A percentile compares a stretch with the other conserved stretches of the same genome.
phyloP scores from a whole-genome alignment of 1,284 basidiomycete species.

The Pterula multifida region DNA sequence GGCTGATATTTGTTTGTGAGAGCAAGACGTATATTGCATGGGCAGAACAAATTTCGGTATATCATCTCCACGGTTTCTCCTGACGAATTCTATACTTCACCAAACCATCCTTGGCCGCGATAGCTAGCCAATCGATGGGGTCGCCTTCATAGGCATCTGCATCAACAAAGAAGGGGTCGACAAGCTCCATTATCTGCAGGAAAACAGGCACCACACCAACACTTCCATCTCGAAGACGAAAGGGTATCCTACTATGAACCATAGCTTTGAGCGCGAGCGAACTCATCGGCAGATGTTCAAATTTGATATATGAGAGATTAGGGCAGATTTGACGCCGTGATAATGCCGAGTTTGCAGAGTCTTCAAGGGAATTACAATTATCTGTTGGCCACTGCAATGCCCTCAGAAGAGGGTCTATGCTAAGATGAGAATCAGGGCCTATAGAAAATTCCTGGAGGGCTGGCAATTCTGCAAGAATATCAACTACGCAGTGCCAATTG shows the following conservation, averaged over 20 bases:
- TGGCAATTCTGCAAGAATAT: too few species aligned
- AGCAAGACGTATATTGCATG: too few species aligned
- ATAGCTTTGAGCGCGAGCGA: background rate
- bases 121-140: background rate
- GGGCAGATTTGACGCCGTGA: background rate
- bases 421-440: too few species aligned
- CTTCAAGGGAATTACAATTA: too few species aligned
- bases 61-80: too few species aligned
- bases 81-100: background rate
- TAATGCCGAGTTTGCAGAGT: too few species aligned
- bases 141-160: background rate
- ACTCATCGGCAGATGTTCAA: background rate
- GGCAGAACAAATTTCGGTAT: too few species aligned
- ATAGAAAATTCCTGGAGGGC: too few species aligned
- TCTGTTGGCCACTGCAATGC: too few species aligned
- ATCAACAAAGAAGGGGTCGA: background rate
- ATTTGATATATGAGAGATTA: background rate
- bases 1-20: too few species aligned
- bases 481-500: too few species aligned
- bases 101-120: background rate
- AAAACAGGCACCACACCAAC: background rate
- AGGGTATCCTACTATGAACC: background rate
- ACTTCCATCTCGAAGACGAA: background rate
- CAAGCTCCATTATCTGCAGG: background rate
- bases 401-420: too few species aligned